phyloP scores from a whole-genome alignment of 495 filamentous ascomycete species.

The Collariella sp. region DNA sequence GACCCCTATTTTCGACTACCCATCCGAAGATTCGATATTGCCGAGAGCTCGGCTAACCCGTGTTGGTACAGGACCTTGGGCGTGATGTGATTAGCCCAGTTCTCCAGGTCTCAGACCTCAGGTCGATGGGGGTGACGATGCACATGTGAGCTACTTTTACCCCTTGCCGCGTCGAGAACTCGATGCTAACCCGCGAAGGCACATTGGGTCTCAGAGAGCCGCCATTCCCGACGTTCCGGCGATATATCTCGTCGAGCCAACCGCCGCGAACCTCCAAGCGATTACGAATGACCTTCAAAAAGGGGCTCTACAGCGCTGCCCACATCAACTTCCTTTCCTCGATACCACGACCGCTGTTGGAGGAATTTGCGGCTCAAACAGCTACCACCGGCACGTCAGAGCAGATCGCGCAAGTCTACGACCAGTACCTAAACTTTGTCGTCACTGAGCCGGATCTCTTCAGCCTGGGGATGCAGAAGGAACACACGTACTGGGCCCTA shows the following conservation, averaged over 20 bases:
- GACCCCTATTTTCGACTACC: background rate
- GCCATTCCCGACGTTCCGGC: constrained; percentile 95
- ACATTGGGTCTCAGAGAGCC: constrained; percentile 73
- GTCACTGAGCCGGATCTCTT: constrained; percentile 94
- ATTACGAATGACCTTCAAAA: constrained; percentile 85
- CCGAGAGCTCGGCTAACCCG: constrained; percentile 2
- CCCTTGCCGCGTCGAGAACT: background rate
- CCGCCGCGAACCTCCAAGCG: constrained; percentile 62
- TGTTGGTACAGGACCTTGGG: constrained; percentile 42
- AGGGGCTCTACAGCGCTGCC: constrained; percentile 82
- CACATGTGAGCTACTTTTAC: constrained; percentile 51
- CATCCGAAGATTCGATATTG: background rate
- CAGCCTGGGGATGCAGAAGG: constrained; percentile 83
- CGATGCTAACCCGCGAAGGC: constrained; percentile 26
- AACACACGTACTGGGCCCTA: constrained; percentile 77
- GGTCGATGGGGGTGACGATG: constrained; percentile 91
- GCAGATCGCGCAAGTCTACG: constrained; percentile 83
- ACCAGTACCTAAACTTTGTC: constrained; percentile 97
- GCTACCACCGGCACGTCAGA: constrained; percentile 76
- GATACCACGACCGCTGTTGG: constrained; percentile 81
- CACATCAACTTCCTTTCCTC: constrained; percentile 97
- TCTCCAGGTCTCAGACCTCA: constrained; percentile 81
- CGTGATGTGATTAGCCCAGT: constrained; percentile 84
- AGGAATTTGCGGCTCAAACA: constrained; percentile 89
- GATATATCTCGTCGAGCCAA: constrained; percentile 91